A percentile compares a stretch with the other conserved stretches of the same genome.
Evolutionary conservation across 179 eudicot genomes (phyloP).

Genomic region (Beta lomatogona): DNA sequence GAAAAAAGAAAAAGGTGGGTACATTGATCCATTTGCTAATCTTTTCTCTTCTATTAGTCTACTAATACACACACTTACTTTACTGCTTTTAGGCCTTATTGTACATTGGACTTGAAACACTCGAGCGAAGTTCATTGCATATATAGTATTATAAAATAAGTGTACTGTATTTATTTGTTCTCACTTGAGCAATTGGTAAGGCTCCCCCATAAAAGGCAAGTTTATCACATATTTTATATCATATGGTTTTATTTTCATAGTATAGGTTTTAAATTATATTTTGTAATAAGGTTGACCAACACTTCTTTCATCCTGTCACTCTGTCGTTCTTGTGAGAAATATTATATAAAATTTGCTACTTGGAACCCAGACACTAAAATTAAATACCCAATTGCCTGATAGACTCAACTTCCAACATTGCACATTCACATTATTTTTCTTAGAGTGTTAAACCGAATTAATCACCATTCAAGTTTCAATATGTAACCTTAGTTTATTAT

Average conservation of each 20-base stretch:
- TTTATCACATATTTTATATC: neutral
- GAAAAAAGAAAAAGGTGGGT: neutral
- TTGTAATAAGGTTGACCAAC: constrained; percentile 21
- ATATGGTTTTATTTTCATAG: neutral
- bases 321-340: constrained; percentile 17
- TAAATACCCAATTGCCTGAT: neutral
- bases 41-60: neutral
- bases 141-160: neutral
- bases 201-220: neutral
- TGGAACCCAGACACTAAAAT: constrained; percentile 15
- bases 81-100: constrained; percentile 18
- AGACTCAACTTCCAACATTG: constrained; percentile 5
- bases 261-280: neutral
- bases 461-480: neutral
- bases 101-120: constrained; percentile 35
- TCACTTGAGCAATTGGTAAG: constrained; percentile 12
- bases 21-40: constrained; percentile 8
- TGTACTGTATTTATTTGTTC: neutral
- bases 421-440: neutral
- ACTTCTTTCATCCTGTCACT: constrained; percentile 9
- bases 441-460: neutral
- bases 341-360: constrained; percentile 10
- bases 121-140: constrained; percentile 20
- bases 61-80: constrained; percentile 21
- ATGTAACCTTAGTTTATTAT: constrained; percentile 9